phyloP scores from a whole-genome alignment of 2,329 filamentous ascomycete species.

The Sporothrix humicola region DNA sequence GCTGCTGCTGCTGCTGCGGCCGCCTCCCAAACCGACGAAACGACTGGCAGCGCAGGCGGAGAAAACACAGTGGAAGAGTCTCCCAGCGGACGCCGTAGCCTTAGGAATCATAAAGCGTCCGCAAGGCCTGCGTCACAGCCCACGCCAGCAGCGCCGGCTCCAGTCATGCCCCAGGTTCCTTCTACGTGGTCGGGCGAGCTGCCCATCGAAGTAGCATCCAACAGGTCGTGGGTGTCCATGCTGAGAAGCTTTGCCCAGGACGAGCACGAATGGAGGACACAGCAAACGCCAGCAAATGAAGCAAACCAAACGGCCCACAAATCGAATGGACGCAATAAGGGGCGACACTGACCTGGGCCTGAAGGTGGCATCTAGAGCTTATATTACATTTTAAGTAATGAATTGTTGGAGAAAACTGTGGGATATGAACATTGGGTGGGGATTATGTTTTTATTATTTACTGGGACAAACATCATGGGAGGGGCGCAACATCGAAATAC shows the following conservation, averaged over 20 bases:
- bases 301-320: background rate
- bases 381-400: background rate
- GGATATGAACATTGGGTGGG: background rate
- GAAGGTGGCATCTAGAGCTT: background rate
- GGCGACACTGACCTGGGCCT: background rate
- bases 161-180: background rate
- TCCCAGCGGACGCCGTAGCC: too few species aligned
- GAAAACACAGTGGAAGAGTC: background rate
- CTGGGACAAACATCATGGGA: background rate
- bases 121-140: background rate
- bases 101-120: too few species aligned
- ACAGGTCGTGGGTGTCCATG: slow-evolving; percentile 32
- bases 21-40: background rate
- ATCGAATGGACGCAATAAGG: background rate
- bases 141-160: background rate
- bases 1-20: background rate
- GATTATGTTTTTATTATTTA: background rate
- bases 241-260: slow-evolving; percentile 30
- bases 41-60: background rate
- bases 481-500: background rate
- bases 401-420: background rate
- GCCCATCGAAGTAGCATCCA: slow-evolving; percentile 26
- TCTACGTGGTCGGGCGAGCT: slow-evolving; percentile 39
- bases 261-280: slow-evolving; percentile 11
- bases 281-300: too few species aligned